Evolutionary conservation across 495 filamentous ascomycete genomes (phyloP).

Genomic region (Hypomontagnella monticulosa): DNA sequence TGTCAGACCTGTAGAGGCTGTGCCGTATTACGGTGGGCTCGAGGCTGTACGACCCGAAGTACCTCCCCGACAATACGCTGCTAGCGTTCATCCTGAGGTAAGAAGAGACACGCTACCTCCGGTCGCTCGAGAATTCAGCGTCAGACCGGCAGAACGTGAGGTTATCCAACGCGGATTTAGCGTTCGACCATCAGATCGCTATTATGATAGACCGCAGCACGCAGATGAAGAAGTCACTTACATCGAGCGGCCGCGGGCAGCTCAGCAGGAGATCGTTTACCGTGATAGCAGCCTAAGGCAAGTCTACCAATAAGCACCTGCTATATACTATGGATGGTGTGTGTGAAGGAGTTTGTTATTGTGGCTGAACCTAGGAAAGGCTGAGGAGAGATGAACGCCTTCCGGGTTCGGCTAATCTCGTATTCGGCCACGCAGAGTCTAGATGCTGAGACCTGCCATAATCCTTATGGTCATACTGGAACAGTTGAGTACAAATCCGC

Average conservation of each 20-base stretch:
- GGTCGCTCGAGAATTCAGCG: slow-evolving; percentile 55
- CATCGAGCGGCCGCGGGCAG: slow-evolving; percentile 53
- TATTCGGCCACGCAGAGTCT: background rate
- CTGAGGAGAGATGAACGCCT: background rate
- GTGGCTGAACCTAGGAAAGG: background rate
- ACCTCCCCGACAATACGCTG: slow-evolving; percentile 53
- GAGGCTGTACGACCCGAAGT: slow-evolving; percentile 62
- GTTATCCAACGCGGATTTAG: slow-evolving; percentile 49
- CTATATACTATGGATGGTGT: background rate
- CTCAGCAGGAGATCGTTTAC: slow-evolving; percentile 51
- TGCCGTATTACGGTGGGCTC: slow-evolving; percentile 65
- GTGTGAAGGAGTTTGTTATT: background rate
- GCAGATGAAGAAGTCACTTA: slow-evolving; percentile 58
- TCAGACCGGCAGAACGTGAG: slow-evolving; percentile 48
- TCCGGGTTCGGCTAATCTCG: background rate
- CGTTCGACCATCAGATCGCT: slow-evolving; percentile 49
- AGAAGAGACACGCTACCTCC: slow-evolving; percentile 49
- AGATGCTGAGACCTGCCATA: slow-evolving; percentile 8
- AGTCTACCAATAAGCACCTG: slow-evolving; percentile 44
- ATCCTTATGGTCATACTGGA: background rate
- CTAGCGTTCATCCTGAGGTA: slow-evolving; percentile 51
- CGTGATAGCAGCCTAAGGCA: slow-evolving; percentile 49
- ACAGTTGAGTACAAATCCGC: slow-evolving; percentile 4
- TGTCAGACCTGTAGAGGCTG: slow-evolving; percentile 61
- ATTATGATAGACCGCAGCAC: slow-evolving; percentile 50